phyloP scores from a whole-genome alignment of 768 basidiomycete species.

The Amanita rubescens region DNA sequence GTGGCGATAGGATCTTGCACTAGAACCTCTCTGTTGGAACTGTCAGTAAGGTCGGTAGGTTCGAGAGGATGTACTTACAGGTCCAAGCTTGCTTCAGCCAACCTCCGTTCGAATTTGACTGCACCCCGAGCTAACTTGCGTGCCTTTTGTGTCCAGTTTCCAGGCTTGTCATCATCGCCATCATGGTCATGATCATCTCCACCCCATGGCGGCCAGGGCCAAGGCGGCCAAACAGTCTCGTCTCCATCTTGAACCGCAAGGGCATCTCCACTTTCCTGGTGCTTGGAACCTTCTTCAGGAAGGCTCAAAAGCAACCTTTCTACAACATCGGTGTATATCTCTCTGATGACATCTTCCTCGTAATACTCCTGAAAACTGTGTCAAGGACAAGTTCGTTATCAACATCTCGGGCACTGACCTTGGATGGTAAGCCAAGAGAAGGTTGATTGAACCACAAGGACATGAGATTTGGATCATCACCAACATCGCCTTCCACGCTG shows the following conservation, averaged over 20 bases:
- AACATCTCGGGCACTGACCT: conserved; percentile 38
- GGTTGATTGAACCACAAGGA: conserved; percentile 82
- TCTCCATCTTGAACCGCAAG: conserved; percentile 29
- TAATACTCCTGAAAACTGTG: conserved; percentile 69
- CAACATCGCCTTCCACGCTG: conserved; percentile 82
- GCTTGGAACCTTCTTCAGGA: conserved; percentile 39
- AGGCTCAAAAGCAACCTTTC: conserved; percentile 58
- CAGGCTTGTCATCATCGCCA: conserved; percentile 33
- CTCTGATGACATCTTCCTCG: conserved; percentile 60
- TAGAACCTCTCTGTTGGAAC: conserved; percentile 46
- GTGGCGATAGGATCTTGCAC: conserved; percentile 77
- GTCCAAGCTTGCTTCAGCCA: conserved; percentile 78
- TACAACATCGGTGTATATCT: conserved; percentile 64
- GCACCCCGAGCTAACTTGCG: conserved; percentile 63
- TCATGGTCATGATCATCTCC: conserved; percentile 45
- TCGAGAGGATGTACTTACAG: conserved; percentile 36
- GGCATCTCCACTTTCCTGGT: conserved; percentile 7
- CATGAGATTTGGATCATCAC: conserved; percentile 81
- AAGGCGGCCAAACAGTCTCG: conserved; percentile 60
- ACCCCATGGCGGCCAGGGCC: conserved; percentile 86
- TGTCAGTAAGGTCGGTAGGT: neutral
- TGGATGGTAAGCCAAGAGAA: conserved; percentile 76
- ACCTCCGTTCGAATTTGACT: conserved; percentile 66
- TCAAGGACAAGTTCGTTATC: neutral
- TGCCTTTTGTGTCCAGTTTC: conserved; percentile 47